Evolutionary conservation across 1,284 basidiomycete genomes (phyloP).

Genomic region (Irpex sp.): DNA sequence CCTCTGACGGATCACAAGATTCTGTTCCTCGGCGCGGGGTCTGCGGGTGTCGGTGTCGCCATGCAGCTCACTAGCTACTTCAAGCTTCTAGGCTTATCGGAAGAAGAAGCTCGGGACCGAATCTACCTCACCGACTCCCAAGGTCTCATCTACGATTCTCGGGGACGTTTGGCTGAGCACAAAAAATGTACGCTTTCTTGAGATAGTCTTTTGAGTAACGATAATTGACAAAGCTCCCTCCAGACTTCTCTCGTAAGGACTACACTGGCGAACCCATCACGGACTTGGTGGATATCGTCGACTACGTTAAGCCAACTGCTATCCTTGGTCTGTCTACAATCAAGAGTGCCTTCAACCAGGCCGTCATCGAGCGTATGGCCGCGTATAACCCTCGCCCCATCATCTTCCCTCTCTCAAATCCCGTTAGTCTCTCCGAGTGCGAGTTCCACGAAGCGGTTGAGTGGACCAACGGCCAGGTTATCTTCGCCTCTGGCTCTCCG

Average conservation of each 20-base stretch:
- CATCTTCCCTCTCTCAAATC: constrained; percentile 97
- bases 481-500: constrained; percentile 91
- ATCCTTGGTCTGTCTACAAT: constrained; percentile 90
- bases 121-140: constrained; percentile 89
- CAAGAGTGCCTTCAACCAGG: constrained; percentile 74
- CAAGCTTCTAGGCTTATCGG: constrained; percentile 70
- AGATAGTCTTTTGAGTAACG: not conserved
- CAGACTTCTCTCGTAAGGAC: constrained; percentile 81
- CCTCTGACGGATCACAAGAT: constrained; percentile 79
- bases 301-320: constrained; percentile 87
- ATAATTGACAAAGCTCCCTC: not conserved
- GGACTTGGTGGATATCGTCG: constrained; percentile 77
- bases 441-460: constrained; percentile 84
- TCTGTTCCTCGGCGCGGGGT: constrained; percentile 89
- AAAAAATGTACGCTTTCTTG: constrained; percentile 61
- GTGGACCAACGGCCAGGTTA: constrained; percentile 68
- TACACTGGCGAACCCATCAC: constrained; percentile 75
- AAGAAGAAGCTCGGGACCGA: constrained; percentile 72
- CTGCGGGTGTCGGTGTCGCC: constrained; percentile 87
- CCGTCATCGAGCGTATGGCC: constrained; percentile 82
- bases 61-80: constrained; percentile 90
- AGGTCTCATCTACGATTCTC: constrained; percentile 74
- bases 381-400: constrained; percentile 84
- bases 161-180: constrained; percentile 76
- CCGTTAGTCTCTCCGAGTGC: constrained; percentile 81